These are phyloP conservation scores for Ustilago vetiveriae DNA, from an alignment of 1,284 basidiomycete genomes.

Conservation along the genomic window DNA sequence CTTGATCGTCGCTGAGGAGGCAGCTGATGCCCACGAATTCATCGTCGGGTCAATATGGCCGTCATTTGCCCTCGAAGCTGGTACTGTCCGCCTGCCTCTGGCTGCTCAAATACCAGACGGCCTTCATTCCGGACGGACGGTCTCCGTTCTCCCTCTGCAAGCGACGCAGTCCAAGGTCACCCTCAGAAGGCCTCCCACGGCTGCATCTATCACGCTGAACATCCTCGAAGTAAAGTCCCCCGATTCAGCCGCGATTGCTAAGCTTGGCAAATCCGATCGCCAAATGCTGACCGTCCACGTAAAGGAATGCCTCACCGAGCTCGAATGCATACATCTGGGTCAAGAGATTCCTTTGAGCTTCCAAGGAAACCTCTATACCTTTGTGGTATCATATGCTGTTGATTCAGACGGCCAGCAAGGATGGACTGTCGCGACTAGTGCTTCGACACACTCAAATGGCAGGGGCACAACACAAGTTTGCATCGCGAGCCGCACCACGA, in stretches of 20 bases:
- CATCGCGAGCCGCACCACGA: constrained; percentile 67
- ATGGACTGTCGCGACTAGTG: constrained; percentile 69
- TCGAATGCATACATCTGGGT: constrained; percentile 10
- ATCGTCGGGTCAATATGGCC: constrained; percentile 38
- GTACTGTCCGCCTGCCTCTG: constrained; percentile 23
- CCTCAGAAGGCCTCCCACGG: constrained; percentile 17
- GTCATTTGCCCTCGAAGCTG: constrained; percentile 30
- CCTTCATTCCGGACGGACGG: constrained; percentile 19
- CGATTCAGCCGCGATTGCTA: constrained; percentile 8
- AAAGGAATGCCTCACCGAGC: constrained; percentile 68
- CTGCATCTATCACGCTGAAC: constrained; percentile 45
- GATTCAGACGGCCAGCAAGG: constrained; percentile 77
- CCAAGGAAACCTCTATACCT: constrained; percentile 16
- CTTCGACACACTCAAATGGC: neutral
- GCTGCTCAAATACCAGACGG: constrained; percentile 4
- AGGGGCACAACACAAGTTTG: constrained; percentile 19
- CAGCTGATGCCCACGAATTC: neutral
- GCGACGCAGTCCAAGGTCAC: constrained; percentile 11
- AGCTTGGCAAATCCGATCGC: constrained; percentile 63
- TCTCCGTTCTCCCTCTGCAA: constrained; percentile 12
- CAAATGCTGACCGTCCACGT: constrained; percentile 68
- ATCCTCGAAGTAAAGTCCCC: constrained; percentile 13
- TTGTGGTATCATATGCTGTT: constrained; percentile 69
- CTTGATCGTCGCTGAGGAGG: neutral
- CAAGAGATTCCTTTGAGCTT: constrained; percentile 18